These are phyloP conservation scores for Penicillium sp. DNA, from an alignment of 2,329 filamentous ascomycete genomes.

Conservation along the genomic window DNA sequence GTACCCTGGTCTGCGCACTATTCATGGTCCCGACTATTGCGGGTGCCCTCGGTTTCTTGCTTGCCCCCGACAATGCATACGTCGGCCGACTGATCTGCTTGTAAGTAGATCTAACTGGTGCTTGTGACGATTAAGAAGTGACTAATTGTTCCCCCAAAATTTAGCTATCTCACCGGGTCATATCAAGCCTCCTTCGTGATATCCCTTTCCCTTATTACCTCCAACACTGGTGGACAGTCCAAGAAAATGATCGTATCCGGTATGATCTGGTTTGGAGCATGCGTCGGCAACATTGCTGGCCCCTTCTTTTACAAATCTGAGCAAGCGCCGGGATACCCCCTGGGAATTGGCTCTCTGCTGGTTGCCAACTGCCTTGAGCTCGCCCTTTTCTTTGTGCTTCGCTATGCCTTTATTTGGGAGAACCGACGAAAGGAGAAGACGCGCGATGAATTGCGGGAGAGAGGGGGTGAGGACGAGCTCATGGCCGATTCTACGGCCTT, in stretches of 20 bases:
- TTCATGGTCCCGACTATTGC: not conserved
- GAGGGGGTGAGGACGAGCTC: not conserved
- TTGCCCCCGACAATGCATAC: slow-evolving; percentile 32
- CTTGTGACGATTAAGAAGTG: slow-evolving; percentile 31
- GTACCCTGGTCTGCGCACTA: not conserved
- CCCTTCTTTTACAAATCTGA: slow-evolving; percentile 9
- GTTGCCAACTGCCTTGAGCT: not conserved
- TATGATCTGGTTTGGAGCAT: slow-evolving; percentile 25
- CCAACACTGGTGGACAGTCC: slow-evolving; percentile 26
- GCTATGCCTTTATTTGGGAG: not conserved
- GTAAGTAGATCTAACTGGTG: slow-evolving; percentile 34
- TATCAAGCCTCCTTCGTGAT: slow-evolving; percentile 35
- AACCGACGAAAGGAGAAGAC: not conserved
- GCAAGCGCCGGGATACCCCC: slow-evolving; percentile 20
- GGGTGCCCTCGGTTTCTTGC: slow-evolving; percentile 2
- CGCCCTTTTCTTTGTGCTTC: not conserved
- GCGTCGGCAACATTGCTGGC: slow-evolving; percentile 25
- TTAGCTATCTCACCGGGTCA: slow-evolving; percentile 2
- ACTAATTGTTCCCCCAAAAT: not conserved
- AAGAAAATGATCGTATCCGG: slow-evolving; percentile 29
- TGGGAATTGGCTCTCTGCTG: not conserved
- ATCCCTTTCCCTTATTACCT: slow-evolving; percentile 27
- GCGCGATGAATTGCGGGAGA: slow-evolving; percentile 6
- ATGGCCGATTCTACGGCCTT: not conserved
- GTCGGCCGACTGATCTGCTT: not conserved